Evolutionary conservation across 768 basidiomycete genomes (phyloP), one percentile per base, ranked within the genome.

Genomic region (Termitomyces sp.): DNA sequence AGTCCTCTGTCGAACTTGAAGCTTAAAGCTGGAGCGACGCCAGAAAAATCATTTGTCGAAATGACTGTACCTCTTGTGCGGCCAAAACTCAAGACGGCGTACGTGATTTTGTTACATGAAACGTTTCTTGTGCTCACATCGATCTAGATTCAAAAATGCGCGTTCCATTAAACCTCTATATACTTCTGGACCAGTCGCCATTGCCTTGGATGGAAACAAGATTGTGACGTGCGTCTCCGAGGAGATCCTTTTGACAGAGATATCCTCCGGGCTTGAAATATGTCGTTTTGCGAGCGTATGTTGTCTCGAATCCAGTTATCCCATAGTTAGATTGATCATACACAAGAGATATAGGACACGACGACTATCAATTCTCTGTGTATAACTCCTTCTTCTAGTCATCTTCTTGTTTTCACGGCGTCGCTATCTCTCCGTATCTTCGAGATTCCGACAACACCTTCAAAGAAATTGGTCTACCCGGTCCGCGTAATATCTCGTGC

Each of bases 161-260:
- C 81, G 87, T 53, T 78, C 82, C 13, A 86, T 94, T 53, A 82
- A 80, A 37, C 93, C 95, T 3, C 74, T 96, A 44, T 91, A 97
- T 68, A 98, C 96, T 1, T 84, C 84, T 40, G 97, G 97, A 32
- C 90, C 93, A 16, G 85, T 95, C 27, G 84, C 90, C 12, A 77
- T 92, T 48, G 87, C 92, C 4, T 71, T 75, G 46, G 92, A 98
- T 76, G 95, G 92, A 48, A 77, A 74, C 54, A 86, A 80, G 72
- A 79, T 98, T 33, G 81, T 94, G 52, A 94, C 93, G 37, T 95
- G 94, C 62, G 84, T 98, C 13, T 88, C 83, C 44, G 94, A 95
- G 66, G 87, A 94, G 59, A 87, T 91, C 6, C 68, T 98, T 18
- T 73, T 95, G 49, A 96, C 94, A 20, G 86, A 95, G 62, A 77